A percentile compares a stretch with the other conserved stretches of the same genome.
phyloP scores from a whole-genome alignment of 23 red algal genomes.

The Rhodosorus marinus region DNA sequence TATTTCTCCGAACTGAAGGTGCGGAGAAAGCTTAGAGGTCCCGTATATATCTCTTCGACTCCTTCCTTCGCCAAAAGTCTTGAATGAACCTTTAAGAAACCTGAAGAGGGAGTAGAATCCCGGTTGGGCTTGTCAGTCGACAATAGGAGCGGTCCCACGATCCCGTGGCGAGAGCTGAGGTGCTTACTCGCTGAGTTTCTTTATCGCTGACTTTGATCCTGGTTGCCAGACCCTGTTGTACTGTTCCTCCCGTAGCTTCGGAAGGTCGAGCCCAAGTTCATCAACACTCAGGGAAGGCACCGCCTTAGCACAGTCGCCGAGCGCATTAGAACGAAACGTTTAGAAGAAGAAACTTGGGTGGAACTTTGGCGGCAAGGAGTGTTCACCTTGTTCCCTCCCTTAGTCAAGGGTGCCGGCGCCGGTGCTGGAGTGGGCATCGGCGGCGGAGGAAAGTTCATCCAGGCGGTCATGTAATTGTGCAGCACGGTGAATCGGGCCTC shows the following conservation, averaged over 20 bases:
- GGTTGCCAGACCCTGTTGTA: too few species aligned
- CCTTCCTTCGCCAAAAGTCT: conserved; percentile 33
- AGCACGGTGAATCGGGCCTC: neutral
- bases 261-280: too few species aligned
- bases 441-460: conserved; percentile 85
- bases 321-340: conserved; percentile 10
- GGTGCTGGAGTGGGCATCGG: conserved; percentile 59
- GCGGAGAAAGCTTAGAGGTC: conserved; percentile 27
- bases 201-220: too few species aligned
- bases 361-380: conserved; percentile 17
- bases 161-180: too few species aligned
- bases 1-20: conserved; percentile 91
- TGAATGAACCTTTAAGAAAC: conserved; percentile 47
- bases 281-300: too few species aligned
- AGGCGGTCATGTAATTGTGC: conserved; percentile 56
- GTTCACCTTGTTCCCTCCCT: conserved; percentile 2
- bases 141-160: conserved; percentile 11
- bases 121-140: too few species aligned
- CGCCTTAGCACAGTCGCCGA: too few species aligned
- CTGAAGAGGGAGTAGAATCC: too few species aligned
- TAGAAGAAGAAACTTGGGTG: conserved; percentile 8
- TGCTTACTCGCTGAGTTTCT: too few species aligned
- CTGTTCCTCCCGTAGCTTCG: too few species aligned
- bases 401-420: conserved; percentile 7
- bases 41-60: conserved; percentile 7